phyloP scores from a whole-genome alignment of 352 stramenopile species.

The Nothophytophthora sp. region DNA sequence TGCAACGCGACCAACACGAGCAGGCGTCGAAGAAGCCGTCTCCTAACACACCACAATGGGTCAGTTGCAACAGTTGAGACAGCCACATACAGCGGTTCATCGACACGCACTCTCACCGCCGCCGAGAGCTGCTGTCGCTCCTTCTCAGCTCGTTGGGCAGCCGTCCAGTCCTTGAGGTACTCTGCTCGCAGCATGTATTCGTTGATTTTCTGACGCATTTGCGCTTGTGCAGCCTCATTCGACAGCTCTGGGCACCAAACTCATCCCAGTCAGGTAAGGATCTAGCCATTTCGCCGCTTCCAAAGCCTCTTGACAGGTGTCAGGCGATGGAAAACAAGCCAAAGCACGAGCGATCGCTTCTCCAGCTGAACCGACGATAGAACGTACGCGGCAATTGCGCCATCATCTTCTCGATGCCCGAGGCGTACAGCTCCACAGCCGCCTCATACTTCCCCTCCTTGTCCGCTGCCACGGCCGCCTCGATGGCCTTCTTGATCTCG shows the following conservation, averaged over 20 bases:
- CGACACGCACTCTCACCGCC: not conserved
- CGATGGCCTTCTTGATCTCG: constrained; percentile 47
- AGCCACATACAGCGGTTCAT: not conserved
- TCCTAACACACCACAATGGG: too few species aligned
- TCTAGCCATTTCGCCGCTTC: not conserved
- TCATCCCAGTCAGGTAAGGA: not conserved
- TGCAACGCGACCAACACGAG: too few species aligned
- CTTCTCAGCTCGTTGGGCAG: constrained; percentile 12
- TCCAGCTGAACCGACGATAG: too few species aligned
- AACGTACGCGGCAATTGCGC: constrained; percentile 54
- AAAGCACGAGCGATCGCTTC: too few species aligned
- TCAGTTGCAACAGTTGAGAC: too few species aligned
- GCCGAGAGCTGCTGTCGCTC: constrained; percentile 18
- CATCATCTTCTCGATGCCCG: constrained; percentile 80
- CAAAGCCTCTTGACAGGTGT: not conserved
- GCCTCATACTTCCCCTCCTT: constrained; percentile 36
- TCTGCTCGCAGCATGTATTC: constrained; percentile 84
- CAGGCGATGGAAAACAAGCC: too few species aligned
- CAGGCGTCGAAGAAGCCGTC: too few species aligned
- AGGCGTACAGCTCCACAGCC: constrained; percentile 73
- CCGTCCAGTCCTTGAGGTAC: constrained; percentile 52
- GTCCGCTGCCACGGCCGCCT: constrained; percentile 61
- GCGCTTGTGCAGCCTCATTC: constrained; percentile 32
- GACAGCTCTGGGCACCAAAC: constrained; percentile 33
- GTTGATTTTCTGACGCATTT: constrained; percentile 57